Percentiles rank a stretch among this genome's conserved stretches.
These are phyloP conservation scores for Sporothrix schenckii DNA, from an alignment of 2,329 filamentous ascomycete genomes.

Conservation along the genomic window DNA sequence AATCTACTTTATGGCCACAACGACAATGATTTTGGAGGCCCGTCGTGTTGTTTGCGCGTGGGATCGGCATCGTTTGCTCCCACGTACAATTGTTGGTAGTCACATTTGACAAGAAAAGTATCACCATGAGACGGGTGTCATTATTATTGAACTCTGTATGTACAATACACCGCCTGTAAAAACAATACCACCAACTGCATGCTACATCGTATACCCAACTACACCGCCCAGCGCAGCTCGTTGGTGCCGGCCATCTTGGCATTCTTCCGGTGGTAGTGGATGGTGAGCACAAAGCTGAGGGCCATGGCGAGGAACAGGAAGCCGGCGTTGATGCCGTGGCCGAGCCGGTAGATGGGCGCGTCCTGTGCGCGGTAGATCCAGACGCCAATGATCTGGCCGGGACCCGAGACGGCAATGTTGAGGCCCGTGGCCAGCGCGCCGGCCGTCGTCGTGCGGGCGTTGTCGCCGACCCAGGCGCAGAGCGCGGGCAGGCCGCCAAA, in stretches of 20 bases:
- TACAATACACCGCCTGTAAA: neutral
- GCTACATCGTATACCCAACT: neutral
- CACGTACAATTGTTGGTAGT: too few relatives aligned
- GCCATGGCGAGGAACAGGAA: conserved; percentile 46
- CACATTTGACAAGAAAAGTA: too few relatives aligned
- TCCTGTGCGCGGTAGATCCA: conserved; percentile 63
- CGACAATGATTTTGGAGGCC: too few relatives aligned
- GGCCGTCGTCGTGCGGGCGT: conserved; percentile 48
- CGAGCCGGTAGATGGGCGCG: conserved; percentile 57
- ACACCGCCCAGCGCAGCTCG: conserved; percentile 28
- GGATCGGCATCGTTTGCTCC: too few relatives aligned
- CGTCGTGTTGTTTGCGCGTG: too few relatives aligned
- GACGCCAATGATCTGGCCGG: conserved; percentile 61
- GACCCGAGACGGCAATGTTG: conserved; percentile 60
- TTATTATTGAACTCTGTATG: too few relatives aligned
- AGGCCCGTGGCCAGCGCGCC: conserved; percentile 59
- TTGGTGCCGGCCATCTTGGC: conserved; percentile 20
- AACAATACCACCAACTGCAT: neutral
- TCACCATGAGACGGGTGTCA: too few relatives aligned
- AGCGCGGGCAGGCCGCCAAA: conserved; percentile 40
- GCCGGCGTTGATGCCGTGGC: conserved; percentile 59
- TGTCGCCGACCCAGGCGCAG: conserved; percentile 38
- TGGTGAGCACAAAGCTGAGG: neutral
- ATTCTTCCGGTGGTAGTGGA: conserved; percentile 25
- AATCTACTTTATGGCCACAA: too few relatives aligned